Conservation (phyloP, 2,329 filamentous ascomycete species). For the Gremmenia infestans region DNA sequence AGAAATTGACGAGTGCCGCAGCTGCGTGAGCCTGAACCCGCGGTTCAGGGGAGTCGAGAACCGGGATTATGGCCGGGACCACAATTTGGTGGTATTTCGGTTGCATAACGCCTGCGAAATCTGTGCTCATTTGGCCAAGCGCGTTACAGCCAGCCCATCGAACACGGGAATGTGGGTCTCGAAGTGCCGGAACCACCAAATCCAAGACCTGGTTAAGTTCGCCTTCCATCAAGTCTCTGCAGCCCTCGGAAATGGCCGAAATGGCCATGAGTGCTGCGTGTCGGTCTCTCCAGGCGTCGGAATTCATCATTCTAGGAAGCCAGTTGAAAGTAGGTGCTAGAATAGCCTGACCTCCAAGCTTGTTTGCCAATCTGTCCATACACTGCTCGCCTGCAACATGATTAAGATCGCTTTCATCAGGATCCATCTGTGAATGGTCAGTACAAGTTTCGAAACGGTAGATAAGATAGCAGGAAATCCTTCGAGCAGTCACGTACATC, state of each 20-base stretch:
- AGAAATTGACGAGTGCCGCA: slow-evolving; percentile 98
- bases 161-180: slow-evolving; percentile 87
- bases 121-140: slow-evolving; percentile 98
- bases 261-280: slow-evolving; percentile 98
- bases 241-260: slow-evolving; percentile 96
- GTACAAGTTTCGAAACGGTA: not conserved
- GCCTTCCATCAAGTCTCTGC: slow-evolving; percentile 89
- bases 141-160: slow-evolving; percentile 98
- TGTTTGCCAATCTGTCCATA: slow-evolving; percentile 96
- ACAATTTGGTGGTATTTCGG: slow-evolving; percentile 87
- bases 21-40: slow-evolving; percentile 96
- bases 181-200: slow-evolving; percentile 85
- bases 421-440: slow-evolving; percentile 62
- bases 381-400: slow-evolving; percentile 97
- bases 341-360: slow-evolving; percentile 89
- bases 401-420: slow-evolving; percentile 94
- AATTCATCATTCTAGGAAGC: slow-evolving; percentile 97
- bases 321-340: slow-evolving; percentile 92
- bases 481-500: slow-evolving; percentile 56
- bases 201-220: slow-evolving; percentile 93
- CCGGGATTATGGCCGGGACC: slow-evolving; percentile 85
- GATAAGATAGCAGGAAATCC: too few relatives aligned
- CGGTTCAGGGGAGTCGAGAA: slow-evolving; percentile 82
- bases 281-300: slow-evolving; percentile 87
- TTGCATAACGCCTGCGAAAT: slow-evolving; percentile 98